A percentile compares a stretch with the other conserved stretches of the same genome.
Conservation (phyloP, 352 stramenopile species). For the Halophytophthora polymorphica region DNA sequence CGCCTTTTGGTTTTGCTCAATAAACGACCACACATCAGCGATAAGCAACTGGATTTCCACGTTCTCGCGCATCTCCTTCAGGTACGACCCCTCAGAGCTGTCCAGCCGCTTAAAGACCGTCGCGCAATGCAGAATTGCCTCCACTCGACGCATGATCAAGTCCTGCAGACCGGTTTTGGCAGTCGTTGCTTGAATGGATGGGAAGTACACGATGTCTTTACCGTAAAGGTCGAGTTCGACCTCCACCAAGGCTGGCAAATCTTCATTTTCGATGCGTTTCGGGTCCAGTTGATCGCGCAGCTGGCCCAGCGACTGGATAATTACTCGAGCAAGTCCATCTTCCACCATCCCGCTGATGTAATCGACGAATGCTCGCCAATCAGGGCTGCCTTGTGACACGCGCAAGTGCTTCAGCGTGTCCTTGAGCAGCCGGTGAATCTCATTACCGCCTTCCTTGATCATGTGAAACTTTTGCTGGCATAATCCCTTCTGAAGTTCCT, state of each 20-base stretch:
- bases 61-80: constrained; percentile 89
- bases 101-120: constrained; percentile 86
- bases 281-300: constrained; percentile 85
- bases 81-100: constrained; percentile 80
- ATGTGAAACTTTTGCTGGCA: constrained; percentile 81
- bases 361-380: constrained; percentile 92
- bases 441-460: constrained; percentile 88
- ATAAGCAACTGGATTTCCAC: constrained; percentile 71
- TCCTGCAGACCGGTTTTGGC: constrained; percentile 58
- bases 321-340: constrained; percentile 69
- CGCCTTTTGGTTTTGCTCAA: constrained; percentile 75
- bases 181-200: constrained; percentile 43
- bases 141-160: constrained; percentile 59
- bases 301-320: constrained; percentile 63
- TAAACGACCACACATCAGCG: constrained; percentile 75
- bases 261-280: constrained; percentile 75
- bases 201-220: constrained; percentile 83
- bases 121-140: constrained; percentile 61
- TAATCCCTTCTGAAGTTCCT: constrained; percentile 70
- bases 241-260: constrained; percentile 85
- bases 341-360: constrained; percentile 91
- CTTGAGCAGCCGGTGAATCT: constrained; percentile 87
- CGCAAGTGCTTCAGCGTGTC: constrained; percentile 89
- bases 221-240: constrained; percentile 90
- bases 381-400: constrained; percentile 86